These are phyloP conservation scores for Pezicula neosporulosa DNA, from an alignment of 2,329 filamentous ascomycete species.

Conservation along the genomic window DNA sequence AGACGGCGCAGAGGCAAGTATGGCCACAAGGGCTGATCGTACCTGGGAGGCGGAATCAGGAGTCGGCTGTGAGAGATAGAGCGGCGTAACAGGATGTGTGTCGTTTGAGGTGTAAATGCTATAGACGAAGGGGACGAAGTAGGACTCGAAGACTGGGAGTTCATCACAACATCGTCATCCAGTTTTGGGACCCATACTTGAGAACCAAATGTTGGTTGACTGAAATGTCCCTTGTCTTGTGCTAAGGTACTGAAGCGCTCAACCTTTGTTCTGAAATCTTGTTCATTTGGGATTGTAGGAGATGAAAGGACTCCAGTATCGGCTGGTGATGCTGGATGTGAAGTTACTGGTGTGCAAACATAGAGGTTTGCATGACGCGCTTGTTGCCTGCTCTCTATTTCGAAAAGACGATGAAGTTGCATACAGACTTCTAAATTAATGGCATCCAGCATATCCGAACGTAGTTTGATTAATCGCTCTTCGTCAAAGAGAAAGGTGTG, in stretches of 20 bases:
- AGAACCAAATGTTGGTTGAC: constrained; percentile 14
- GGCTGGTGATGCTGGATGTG: constrained; percentile 21
- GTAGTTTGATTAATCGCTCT: constrained; percentile 57
- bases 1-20: constrained; percentile 22
- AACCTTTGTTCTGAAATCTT: constrained; percentile 21
- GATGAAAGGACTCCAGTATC: constrained; percentile 20
- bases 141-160: constrained; percentile 21
- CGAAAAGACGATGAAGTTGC: constrained; percentile 22
- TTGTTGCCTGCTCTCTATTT: constrained; percentile 18
- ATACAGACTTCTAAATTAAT: constrained; percentile 60
- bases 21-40: constrained; percentile 23
- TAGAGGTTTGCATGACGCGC: constrained; percentile 13
- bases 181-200: constrained; percentile 22
- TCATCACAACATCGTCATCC: constrained; percentile 13
- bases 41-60: constrained; percentile 21
- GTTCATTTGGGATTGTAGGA: constrained; percentile 22
- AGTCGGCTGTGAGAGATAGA: constrained; percentile 20
- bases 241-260: constrained; percentile 7
- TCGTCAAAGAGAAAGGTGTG: constrained; percentile 64
- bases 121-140: constrained; percentile 25
- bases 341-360: constrained; percentile 18
- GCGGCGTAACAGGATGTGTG: constrained; percentile 18
- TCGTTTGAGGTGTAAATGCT: constrained; percentile 21
- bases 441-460: constrained; percentile 57
- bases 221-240: constrained; percentile 19